phyloP scores from a whole-genome alignment of 2,329 filamentous ascomycete genomes.

The Cladosporium cucumerinum region DNA sequence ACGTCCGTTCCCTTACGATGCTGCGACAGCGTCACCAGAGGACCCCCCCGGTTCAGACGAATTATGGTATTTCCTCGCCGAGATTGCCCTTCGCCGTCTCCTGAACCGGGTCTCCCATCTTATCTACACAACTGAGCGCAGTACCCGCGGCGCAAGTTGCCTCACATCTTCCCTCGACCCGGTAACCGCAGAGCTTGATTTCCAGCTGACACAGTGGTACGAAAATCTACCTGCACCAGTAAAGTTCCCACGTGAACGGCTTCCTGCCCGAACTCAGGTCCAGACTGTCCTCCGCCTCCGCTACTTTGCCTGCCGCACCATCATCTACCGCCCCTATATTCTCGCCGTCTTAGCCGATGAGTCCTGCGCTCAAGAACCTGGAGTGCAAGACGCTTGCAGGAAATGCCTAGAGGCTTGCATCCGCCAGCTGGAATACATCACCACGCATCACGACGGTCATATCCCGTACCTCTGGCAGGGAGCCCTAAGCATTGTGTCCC shows the following conservation, averaged over 20 bases:
- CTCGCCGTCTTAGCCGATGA: constrained; percentile 76
- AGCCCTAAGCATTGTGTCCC: constrained; percentile 76
- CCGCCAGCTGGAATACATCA: constrained; percentile 74
- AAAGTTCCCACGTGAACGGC: constrained; percentile 71
- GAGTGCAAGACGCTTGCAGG: constrained; percentile 72
- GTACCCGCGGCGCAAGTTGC: constrained; percentile 57
- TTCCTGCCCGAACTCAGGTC: constrained; percentile 66
- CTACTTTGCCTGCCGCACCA: constrained; percentile 81
- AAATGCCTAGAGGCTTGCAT: constrained; percentile 79
- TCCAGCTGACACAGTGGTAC: constrained; percentile 81
- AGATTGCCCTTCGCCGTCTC: constrained; percentile 73
- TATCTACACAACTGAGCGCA: constrained; percentile 51
- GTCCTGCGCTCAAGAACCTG: constrained; percentile 65
- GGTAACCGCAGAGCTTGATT: constrained; percentile 75
- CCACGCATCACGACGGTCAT: constrained; percentile 75
- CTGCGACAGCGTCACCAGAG: constrained; percentile 51
- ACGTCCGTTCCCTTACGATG: constrained; percentile 67
- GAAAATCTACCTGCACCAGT: constrained; percentile 70
- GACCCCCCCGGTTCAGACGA: constrained; percentile 61
- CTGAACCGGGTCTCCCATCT: constrained; percentile 44
- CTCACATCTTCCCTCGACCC: constrained; percentile 72
- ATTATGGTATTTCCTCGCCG: constrained; percentile 81
- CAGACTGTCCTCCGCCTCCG: constrained; percentile 75
- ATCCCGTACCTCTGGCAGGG: constrained; percentile 86
- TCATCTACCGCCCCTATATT: constrained; percentile 82